Evolutionary conservation across 2,329 filamentous ascomycete species (phyloP).

Genomic region (Berkeleyomyces basicola): DNA sequence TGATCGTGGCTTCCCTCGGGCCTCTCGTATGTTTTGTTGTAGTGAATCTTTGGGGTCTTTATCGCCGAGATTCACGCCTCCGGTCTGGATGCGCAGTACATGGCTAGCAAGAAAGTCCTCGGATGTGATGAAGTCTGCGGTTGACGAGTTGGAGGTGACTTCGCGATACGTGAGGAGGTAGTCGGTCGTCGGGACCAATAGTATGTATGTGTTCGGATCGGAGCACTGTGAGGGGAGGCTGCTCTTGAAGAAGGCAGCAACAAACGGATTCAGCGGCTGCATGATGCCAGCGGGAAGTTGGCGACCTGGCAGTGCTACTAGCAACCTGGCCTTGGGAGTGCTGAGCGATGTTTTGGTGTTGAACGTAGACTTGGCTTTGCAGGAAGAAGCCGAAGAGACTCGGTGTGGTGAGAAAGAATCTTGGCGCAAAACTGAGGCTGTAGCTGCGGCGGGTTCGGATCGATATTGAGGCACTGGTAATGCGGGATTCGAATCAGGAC

Average conservation of each 20-base stretch:
- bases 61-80: conserved; percentile 31
- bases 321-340: neutral
- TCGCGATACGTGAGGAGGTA: conserved; percentile 78
- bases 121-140: conserved; percentile 66
- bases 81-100: conserved; percentile 67
- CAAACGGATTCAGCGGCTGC: conserved; percentile 97
- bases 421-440: neutral
- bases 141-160: conserved; percentile 56
- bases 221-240: conserved; percentile 80
- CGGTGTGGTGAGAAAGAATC: neutral
- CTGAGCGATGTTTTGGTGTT: neutral
- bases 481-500: neutral
- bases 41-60: conserved; percentile 30
- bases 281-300: conserved; percentile 29
- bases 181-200: conserved; percentile 88
- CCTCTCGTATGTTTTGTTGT: conserved; percentile 56
- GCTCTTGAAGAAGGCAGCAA: conserved; percentile 97
- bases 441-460: neutral
- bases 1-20: conserved; percentile 82
- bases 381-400: neutral
- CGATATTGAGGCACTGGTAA: neutral
- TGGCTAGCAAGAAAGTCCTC: conserved; percentile 96
- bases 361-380: neutral
- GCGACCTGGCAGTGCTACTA: neutral
- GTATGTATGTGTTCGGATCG: conserved; percentile 78